These are phyloP conservation scores for Dactylonectria macrodidyma DNA, from an alignment of 2,329 filamentous ascomycete genomes.

Conservation along the genomic window DNA sequence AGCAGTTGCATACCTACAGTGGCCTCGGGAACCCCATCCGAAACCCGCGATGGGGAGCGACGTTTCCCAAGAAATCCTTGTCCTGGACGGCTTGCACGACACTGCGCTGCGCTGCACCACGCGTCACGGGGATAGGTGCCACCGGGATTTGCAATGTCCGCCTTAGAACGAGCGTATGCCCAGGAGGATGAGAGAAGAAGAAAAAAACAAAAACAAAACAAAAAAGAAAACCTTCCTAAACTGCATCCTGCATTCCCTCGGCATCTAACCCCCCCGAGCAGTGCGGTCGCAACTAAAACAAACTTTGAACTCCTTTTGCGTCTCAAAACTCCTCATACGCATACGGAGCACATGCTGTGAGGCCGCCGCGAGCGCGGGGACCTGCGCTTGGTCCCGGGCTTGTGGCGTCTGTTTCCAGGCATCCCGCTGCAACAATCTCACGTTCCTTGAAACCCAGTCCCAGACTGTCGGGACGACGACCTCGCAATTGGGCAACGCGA, in stretches of 20 bases:
- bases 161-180: not conserved
- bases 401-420: constrained; percentile 41
- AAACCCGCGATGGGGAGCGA: not conserved
- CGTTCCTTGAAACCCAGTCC: constrained; percentile 41
- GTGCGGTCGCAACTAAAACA: not conserved
- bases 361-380: not conserved
- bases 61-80: not conserved
- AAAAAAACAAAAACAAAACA: not conserved
- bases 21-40: constrained; percentile 14
- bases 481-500: constrained; percentile 32
- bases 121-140: not conserved
- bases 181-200: not conserved
- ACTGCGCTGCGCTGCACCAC: not conserved
- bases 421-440: constrained; percentile 45
- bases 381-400: constrained; percentile 33
- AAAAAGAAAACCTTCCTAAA: not conserved
- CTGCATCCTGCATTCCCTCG: not conserved
- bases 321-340: not conserved
- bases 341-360: not conserved
- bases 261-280: not conserved
- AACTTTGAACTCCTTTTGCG: not conserved
- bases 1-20: not conserved
- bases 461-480: constrained; percentile 43
- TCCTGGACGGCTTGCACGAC: not conserved
- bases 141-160: not conserved